Base-by-base conservation (phyloP, 352 stramenopile species). In the Phytophthora citricola region DNA sequence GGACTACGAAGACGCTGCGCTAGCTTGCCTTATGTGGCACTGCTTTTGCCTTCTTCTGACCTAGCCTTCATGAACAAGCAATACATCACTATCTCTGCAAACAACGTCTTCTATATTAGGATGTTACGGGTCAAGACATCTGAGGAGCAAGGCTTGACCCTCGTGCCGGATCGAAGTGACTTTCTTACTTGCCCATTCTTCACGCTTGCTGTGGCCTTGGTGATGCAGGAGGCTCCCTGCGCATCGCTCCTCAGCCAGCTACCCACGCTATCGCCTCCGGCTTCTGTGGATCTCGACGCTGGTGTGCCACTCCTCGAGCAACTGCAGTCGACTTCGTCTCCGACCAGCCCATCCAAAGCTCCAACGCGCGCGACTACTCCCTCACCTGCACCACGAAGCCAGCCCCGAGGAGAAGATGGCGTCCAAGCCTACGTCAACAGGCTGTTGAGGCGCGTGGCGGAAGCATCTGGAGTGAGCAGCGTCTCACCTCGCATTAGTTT, bases 401-500 rank as follows among this genome's bases (percentile, higher is more conserved):
- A n/a, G n/a, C n/a, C n/a, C n/a, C n/a, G n/a, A n/a, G n/a, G n/a
- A n/a, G n/a, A n/a, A n/a, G n/a, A n/a, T n/a, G n/a, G n/a, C n/a
- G n/a, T n/a, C n/a, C n/a, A n/a, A n/a, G n/a, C n/a, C n/a, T n/a
- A n/a, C n/a, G n/a, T n/a, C n/a, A n/a, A n/a, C n/a, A n/a, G n/a
- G 43, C 4, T 49, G 12, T 63, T 75, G 9, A 55, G 61, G 12
- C 55, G 66, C 15, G 51, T 76, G 5, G 9, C 54, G 0, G 38
- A 39, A 0, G 32, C 43, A 0, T 53, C 62, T 8, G 58, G 59
- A 14, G 58, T 65, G 5, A 43, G 52, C 0, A 52, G 53, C n/a
- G 50, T 52, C 11, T 36, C 79, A 71, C 56, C 0, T 79, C 69
- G 1, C 66, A 79, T 43, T 78, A 49, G 2, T 78, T 78, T 14